A percentile compares a stretch with the other conserved stretches of the same genome.
These are phyloP conservation scores for Ceratocystiopsis minuta DNA, from an alignment of 2,329 filamentous ascomycete genomes.

Conservation along the genomic window DNA sequence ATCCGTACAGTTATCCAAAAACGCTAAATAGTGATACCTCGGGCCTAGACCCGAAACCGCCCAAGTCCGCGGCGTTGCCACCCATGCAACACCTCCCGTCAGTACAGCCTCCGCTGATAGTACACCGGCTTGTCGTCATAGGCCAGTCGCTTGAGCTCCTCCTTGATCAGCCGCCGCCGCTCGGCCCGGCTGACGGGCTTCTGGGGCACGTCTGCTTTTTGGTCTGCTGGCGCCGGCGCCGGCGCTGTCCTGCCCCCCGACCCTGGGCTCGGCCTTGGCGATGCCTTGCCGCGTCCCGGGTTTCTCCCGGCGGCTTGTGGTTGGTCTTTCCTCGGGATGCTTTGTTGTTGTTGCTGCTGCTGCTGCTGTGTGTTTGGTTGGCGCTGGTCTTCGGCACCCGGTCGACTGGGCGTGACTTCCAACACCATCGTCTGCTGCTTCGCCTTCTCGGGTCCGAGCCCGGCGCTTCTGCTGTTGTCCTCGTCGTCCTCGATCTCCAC, in stretches of 20 bases:
- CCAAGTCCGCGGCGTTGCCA: no score
- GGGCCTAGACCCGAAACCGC: neutral
- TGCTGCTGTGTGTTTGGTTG: conserved; percentile 2
- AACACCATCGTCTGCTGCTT: conserved; percentile 11
- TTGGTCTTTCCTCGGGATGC: conserved; percentile 1
- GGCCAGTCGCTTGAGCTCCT: conserved; percentile 9
- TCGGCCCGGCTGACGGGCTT: conserved; percentile 33
- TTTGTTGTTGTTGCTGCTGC: conserved; percentile 1
- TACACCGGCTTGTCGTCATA: conserved; percentile 20
- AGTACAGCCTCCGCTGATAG: conserved; percentile 39
- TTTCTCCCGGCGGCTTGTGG: neutral
- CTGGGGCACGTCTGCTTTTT: conserved; percentile 17
- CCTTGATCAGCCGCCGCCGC: conserved; percentile 30
- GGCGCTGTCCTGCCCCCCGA: neutral
- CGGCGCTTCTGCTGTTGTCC: neutral
- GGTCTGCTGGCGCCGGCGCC: conserved; percentile 10
- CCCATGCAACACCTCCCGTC: neutral
- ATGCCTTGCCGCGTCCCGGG: neutral
- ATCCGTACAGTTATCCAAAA: neutral
- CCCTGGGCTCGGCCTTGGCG: no score
- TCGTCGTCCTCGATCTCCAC: conserved; percentile 21
- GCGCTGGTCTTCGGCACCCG: conserved; percentile 7
- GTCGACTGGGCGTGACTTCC: conserved; percentile 19
- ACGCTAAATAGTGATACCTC: no score
- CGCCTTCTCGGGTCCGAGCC: no score